Base-by-base conservation (phyloP, 495 filamentous ascomycete genomes). In the Aspergillus bridgeri region DNA sequence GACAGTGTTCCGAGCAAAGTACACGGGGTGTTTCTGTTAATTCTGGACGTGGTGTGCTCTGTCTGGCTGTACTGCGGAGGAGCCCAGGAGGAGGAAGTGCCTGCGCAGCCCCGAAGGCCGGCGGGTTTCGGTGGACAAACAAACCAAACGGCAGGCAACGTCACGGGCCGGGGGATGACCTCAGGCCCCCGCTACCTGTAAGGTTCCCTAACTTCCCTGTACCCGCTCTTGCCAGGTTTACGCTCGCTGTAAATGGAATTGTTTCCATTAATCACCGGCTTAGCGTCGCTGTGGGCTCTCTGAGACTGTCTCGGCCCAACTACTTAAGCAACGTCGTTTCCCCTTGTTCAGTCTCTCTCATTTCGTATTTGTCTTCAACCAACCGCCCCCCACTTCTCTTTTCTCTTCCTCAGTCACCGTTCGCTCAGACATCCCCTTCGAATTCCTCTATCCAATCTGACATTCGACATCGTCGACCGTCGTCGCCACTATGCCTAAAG, bases 401-500 rank as follows among this genome's bases (percentile, higher is more conserved):
- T 18, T 43, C 44, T 7, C 19, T 20, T 45, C 25, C 19, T 19
- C 45, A 48, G 19, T 33, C 42, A 56, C 29, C 23, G 29, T 29
- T 21, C 42, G 7, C 18, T 33, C 23, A 54, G 23, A 15, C 23
- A 42, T n/a, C 21, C 9, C 43, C 11, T 53, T 42, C 13, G 1
- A 42, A 22, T 19, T 43, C 17, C 8, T 8, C 13, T 17, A 24
- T 7, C 11, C 27, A 6, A 3, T 52, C 25, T 42, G 11, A 24
- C 25, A 23, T n/a, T 20, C 42, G 19, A 22, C 7, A 25, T 46
- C 42, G 11, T 23, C n/a, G 27, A 42, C 44, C 33, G 44, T 18
- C 52, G 19, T 54, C 45, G 52, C 59, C 72, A 75, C 54, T 65
- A 81, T 81, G 79, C 70, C 76, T 57, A 69, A 81, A 68, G 79